Evolutionary conservation across 306 rosid species (phyloP), one percentile per base, ranked within the genome.

Genomic region (Trifolium dubium): DNA sequence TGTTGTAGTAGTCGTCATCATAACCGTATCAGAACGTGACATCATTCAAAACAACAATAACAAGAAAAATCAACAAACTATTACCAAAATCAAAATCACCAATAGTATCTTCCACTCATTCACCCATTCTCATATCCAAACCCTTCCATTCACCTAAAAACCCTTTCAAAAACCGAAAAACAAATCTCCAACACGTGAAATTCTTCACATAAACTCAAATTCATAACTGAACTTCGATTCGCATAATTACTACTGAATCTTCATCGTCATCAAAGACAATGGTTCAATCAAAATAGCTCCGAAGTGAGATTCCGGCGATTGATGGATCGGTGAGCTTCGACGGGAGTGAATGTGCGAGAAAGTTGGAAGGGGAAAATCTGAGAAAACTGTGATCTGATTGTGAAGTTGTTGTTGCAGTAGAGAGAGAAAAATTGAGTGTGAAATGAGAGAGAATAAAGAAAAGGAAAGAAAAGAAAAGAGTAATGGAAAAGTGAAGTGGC

Each of bases 11-110:
- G 81, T 74, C 87, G 85, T 72, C 89, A 83, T 77, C 89, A 85
- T 88, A 81, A 88, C 84, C 74, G 89, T 82, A 72, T 88, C 90
- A 30, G 85, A 82, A 81, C 86, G 68, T 70, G 89, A 91, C 86
- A 80, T 87, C 77, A 67, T 70, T 47, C 69, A 17, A 81, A 69
- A 51, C 65, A 65, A 55, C n/a, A 54, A 69, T 14, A 71, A 66
- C 2, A 60, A 58, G n/a, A n/a, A 23, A 28, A 30, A 56, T 56
- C 13, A 72, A 4, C 78, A 18, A 51, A 81, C 77, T 78, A 85
- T 65, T 40, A 17, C 43, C 65, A 32, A 90, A 84, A 73, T 69
- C 83, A 69, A 68, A 72, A 72, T 23, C 76, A 47, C 79, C 47
- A 79, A 70, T 80, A n/a, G n/a, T n/a, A 35, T 50, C 47, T 50